Evolutionary conservation across 768 basidiomycete species (phyloP).

Genomic region (Leccinum variicolor): DNA sequence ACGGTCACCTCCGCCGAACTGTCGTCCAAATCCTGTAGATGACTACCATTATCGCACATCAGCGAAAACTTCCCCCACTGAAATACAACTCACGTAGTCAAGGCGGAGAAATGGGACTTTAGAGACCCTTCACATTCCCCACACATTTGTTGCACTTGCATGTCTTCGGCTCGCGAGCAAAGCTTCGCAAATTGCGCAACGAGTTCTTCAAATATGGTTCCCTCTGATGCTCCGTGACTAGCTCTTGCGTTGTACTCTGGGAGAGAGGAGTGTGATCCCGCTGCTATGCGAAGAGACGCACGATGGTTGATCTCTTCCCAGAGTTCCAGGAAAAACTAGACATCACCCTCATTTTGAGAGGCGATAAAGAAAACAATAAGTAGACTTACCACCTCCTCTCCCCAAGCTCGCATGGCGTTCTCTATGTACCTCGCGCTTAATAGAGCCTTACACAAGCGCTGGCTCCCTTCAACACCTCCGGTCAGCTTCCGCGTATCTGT

Average conservation of each 20-base stretch:
- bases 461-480: slow-evolving; percentile 78
- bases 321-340: slow-evolving; percentile 88
- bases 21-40: slow-evolving; percentile 9
- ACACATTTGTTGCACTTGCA: slow-evolving; percentile 80
- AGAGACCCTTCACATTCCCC: slow-evolving; percentile 77
- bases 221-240: slow-evolving; percentile 36
- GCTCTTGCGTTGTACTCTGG: slow-evolving; percentile 38
- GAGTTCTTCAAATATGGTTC: slow-evolving; percentile 79
- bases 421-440: slow-evolving; percentile 77
- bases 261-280: slow-evolving; percentile 46
- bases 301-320: slow-evolving; percentile 75
- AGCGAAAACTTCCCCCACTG: background rate
- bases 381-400: slow-evolving; percentile 77
- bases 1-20: slow-evolving; percentile 41
- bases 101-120: slow-evolving; percentile 65
- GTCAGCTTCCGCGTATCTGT: slow-evolving; percentile 65
- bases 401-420: slow-evolving; percentile 73
- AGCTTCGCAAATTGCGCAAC: slow-evolving; percentile 61
- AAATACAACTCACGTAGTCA: slow-evolving; percentile 36
- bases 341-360: slow-evolving; percentile 1
- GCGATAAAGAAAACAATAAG: background rate
- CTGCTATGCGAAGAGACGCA: slow-evolving; percentile 53
- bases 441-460: slow-evolving; percentile 81
- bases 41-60: slow-evolving; percentile 10
- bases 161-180: slow-evolving; percentile 73